Evolutionary conservation across 495 filamentous ascomycete species (phyloP).

Genomic region (Aspergillus sclerotiicarbonarius): DNA sequence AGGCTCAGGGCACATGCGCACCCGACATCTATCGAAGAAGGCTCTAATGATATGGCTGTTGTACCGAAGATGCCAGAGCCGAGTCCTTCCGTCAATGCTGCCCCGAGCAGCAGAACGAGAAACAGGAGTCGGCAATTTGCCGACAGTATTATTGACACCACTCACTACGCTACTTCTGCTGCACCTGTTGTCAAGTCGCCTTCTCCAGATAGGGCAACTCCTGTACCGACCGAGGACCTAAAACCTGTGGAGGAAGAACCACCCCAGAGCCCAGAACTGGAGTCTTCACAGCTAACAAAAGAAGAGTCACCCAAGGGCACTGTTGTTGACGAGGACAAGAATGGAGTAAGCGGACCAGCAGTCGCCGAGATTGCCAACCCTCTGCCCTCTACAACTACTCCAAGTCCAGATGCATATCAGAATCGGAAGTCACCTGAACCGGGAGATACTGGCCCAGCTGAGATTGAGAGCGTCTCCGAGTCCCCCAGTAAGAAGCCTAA

Average conservation of each 20-base stretch:
- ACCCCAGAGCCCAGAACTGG: slow-evolving; percentile 2
- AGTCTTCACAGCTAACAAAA: background rate
- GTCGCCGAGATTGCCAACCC: background rate
- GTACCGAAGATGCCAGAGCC: slow-evolving; percentile 14
- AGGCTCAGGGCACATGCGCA: slow-evolving; percentile 29
- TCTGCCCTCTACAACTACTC: slow-evolving; percentile 2
- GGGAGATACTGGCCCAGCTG: slow-evolving; percentile 21
- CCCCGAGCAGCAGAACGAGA: slow-evolving; percentile 17
- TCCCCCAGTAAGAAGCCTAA: slow-evolving; percentile 31
- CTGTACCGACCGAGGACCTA: slow-evolving; percentile 1
- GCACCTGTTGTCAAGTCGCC: slow-evolving; percentile 10
- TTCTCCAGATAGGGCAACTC: slow-evolving; percentile 9
- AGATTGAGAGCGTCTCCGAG: slow-evolving; percentile 14
- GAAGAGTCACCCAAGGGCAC: slow-evolving; percentile 16
- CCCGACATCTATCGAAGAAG: slow-evolving; percentile 20
- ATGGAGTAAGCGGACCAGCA: background rate
- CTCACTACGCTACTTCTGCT: slow-evolving; percentile 1
- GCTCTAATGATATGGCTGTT: slow-evolving; percentile 18
- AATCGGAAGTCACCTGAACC: slow-evolving; percentile 35
- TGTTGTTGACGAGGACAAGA: slow-evolving; percentile 7
- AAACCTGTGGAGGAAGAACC: slow-evolving; percentile 3
- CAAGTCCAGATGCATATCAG: slow-evolving; percentile 16
- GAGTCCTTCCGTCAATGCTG: slow-evolving; percentile 13
- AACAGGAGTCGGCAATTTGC: slow-evolving; percentile 16
- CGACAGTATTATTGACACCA: slow-evolving; percentile 10